Evolutionary conservation across 176 grass and related monocot genomes (phyloP).

Genomic region (Miscanthus lutarioriparius): DNA sequence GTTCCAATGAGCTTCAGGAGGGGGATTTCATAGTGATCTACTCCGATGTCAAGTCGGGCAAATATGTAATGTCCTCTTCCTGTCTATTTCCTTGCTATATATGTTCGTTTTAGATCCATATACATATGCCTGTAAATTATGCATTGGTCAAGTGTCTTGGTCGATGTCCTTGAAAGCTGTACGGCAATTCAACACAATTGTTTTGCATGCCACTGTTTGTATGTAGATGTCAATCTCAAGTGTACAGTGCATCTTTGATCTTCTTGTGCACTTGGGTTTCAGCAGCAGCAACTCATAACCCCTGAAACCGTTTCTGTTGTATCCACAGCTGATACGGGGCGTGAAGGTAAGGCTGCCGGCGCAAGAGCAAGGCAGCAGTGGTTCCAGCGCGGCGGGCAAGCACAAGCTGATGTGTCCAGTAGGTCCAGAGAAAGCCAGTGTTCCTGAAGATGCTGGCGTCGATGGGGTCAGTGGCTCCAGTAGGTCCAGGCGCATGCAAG

Average conservation of each 20-base stretch:
- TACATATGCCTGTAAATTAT: neutral
- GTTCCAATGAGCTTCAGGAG: constrained; percentile 73
- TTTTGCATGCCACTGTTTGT: neutral
- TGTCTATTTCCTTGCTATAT: neutral
- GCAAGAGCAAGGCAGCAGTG: constrained; percentile 29
- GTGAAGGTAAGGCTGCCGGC: constrained; percentile 55
- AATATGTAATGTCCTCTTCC: constrained; percentile 67
- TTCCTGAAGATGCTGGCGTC: neutral
- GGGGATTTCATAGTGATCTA: constrained; percentile 95
- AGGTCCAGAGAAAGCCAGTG: constrained; percentile 10
- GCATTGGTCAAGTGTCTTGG: neutral
- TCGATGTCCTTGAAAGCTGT: neutral
- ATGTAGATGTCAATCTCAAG: neutral
- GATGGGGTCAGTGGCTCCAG: neutral
- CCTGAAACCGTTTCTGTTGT: neutral
- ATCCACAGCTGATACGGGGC: constrained; percentile 79
- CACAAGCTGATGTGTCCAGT: constrained; percentile 30
- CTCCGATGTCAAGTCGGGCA: constrained; percentile 77
- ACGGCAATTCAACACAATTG: neutral
- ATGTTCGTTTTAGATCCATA: neutral
- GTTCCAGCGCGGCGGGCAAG: constrained; percentile 9
- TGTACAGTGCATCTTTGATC: neutral
- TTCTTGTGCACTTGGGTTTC: neutral
- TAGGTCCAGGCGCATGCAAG: constrained; percentile 42
- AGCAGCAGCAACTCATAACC: neutral